phyloP scores from a whole-genome alignment of 2,329 filamentous ascomycete genomes.

The Aspergillus flavus region DNA sequence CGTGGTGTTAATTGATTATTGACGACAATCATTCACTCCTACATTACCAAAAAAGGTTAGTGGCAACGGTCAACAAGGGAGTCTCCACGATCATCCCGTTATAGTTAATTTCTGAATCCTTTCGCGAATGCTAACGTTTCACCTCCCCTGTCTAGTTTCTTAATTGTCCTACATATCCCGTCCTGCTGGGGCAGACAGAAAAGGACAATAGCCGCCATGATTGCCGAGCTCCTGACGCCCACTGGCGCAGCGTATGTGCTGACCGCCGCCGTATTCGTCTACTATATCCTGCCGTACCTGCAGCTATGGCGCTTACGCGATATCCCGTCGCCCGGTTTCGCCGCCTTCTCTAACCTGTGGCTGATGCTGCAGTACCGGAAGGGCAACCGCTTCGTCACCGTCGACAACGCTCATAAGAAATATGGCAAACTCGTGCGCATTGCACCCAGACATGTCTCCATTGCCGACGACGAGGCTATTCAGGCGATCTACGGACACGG shows the following conservation, averaged over 20 bases:
- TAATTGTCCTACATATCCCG: neutral
- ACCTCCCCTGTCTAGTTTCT: neutral
- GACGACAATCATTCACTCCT: neutral
- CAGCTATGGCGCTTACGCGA: slow-evolving; percentile 56
- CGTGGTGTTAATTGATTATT: neutral
- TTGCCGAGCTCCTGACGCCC: slow-evolving; percentile 25
- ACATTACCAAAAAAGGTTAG: slow-evolving; percentile 6
- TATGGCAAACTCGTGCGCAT: slow-evolving; percentile 80
- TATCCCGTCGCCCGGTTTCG: slow-evolving; percentile 56
- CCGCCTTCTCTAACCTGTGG: slow-evolving; percentile 78
- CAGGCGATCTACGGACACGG: slow-evolving; percentile 76
- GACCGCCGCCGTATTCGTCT: slow-evolving; percentile 54
- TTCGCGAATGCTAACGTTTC: neutral
- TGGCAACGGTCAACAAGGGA: neutral
- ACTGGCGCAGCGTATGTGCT: slow-evolving; percentile 43
- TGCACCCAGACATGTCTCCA: slow-evolving; percentile 79
- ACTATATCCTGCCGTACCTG: slow-evolving; percentile 61
- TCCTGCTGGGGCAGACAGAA: neutral
- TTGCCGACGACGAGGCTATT: slow-evolving; percentile 80
- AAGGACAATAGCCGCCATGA: slow-evolving; percentile 25
- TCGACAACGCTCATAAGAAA: slow-evolving; percentile 75
- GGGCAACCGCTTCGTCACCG: slow-evolving; percentile 64
- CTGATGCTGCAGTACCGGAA: slow-evolving; percentile 67
- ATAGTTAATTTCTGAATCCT: neutral
- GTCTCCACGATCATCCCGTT: neutral